Conservation (phyloP, 441 rosid genomes). For the Gossypium lobatum region DNA sequence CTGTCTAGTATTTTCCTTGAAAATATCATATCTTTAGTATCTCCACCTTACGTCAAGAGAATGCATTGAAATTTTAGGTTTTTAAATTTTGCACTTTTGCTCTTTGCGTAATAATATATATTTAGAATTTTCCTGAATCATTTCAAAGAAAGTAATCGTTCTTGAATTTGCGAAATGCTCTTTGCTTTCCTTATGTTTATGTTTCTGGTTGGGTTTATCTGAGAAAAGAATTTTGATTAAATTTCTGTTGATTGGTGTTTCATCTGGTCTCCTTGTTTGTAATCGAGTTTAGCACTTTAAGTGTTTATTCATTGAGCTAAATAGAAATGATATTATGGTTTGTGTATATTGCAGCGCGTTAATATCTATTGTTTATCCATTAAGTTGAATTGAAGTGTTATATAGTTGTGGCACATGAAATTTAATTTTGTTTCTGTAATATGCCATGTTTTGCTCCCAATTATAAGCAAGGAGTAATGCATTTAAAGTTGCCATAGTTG, state of each 20-base stretch:
- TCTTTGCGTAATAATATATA: not conserved
- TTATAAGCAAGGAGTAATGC: not conserved
- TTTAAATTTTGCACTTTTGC: not conserved
- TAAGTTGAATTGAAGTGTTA: not conserved
- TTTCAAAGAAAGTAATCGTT: not conserved
- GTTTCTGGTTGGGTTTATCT: not conserved
- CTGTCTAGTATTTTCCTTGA: slow-evolving; percentile 2
- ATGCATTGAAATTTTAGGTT: not conserved
- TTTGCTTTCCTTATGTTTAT: not conserved
- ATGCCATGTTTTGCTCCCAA: not conserved
- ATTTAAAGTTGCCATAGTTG: not conserved
- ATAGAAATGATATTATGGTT: not conserved
- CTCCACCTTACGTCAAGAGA: not conserved
- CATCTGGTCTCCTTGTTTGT: not conserved
- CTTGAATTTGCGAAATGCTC: not conserved
- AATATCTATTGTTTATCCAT: not conserved
- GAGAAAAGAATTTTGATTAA: not conserved
- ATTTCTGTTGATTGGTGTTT: not conserved
- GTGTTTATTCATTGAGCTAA: not conserved
- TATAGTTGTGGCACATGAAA: not conserved
- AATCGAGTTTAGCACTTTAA: not conserved
- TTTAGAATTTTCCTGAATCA: not conserved
- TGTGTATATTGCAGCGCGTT: not conserved
- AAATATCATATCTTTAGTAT: not conserved
- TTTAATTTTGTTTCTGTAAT: not conserved